Percentiles rank a stretch among this genome's conserved stretches.
These are phyloP conservation scores for Wickerhamomyces sydowiorum DNA, from an alignment of 805 yeast genomes.

Conservation along the genomic window DNA sequence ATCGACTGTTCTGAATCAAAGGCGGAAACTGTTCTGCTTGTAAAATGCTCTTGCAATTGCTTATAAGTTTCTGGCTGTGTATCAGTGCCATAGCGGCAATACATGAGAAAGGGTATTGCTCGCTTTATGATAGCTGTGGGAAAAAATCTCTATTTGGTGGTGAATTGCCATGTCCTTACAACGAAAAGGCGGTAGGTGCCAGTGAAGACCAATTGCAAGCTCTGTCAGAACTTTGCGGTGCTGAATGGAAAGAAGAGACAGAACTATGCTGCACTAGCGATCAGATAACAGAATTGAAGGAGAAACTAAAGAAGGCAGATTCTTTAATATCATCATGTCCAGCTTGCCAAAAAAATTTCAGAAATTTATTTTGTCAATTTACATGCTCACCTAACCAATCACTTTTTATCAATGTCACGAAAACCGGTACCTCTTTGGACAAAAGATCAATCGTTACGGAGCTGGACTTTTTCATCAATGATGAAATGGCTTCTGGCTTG, in stretches of 20 bases:
- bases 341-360: constrained; percentile 84
- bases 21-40: too few relatives aligned
- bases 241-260: constrained; percentile 44
- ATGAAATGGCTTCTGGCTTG: constrained; percentile 54
- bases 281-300: constrained; percentile 52
- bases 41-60: neutral
- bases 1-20: too few relatives aligned
- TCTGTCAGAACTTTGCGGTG: constrained; percentile 66
- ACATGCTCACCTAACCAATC: constrained; percentile 88
- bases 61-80: neutral
- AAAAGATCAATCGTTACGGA: constrained; percentile 64
- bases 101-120: constrained; percentile 19
- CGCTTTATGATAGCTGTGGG: constrained; percentile 56
- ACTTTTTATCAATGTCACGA: constrained; percentile 63
- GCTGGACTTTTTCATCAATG: constrained; percentile 55
- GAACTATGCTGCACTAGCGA: constrained; percentile 65
- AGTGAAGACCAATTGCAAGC: constrained; percentile 33
- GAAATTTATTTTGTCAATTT: constrained; percentile 77
- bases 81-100: neutral
- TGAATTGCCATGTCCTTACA: constrained; percentile 72
- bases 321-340: constrained; percentile 86
- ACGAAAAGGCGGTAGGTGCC: constrained; percentile 43
- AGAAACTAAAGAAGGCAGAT: constrained; percentile 68
- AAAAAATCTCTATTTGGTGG: constrained; percentile 73
- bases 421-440: constrained; percentile 38